Evolutionary conservation across 805 yeast genomes (phyloP).

Genomic region (Brettanomyces custersianus): DNA sequence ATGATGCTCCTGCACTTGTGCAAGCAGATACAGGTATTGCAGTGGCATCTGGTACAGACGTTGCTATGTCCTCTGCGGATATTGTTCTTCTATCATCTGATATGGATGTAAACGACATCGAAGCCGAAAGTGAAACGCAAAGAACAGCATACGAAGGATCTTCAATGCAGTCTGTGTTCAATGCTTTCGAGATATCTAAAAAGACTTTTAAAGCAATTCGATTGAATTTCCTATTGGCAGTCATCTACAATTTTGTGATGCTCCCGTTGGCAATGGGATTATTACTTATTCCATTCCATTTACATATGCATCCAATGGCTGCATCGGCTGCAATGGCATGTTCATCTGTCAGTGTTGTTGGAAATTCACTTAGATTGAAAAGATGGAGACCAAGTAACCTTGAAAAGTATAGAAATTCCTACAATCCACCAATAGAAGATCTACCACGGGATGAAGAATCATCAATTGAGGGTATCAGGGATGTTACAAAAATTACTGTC

Average conservation of each 20-base stretch:
- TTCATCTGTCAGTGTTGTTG: slow-evolving; percentile 82
- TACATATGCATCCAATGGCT: slow-evolving; percentile 75
- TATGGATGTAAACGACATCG: slow-evolving; percentile 6
- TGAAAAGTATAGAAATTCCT: too few relatives aligned
- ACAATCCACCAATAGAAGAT: too few relatives aligned
- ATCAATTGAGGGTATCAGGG: too few relatives aligned
- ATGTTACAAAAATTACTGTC: neutral
- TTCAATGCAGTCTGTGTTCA: slow-evolving; percentile 39
- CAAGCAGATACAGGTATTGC: slow-evolving; percentile 87
- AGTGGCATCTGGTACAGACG: slow-evolving; percentile 86
- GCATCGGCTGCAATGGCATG: slow-evolving; percentile 93
- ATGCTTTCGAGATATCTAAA: slow-evolving; percentile 60
- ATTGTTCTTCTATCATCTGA: slow-evolving; percentile 57
- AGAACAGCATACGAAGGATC: slow-evolving; percentile 8
- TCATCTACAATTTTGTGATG: slow-evolving; percentile 74
- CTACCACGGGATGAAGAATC: too few relatives aligned
- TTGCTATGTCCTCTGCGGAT: slow-evolving; percentile 96
- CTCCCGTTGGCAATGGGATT: slow-evolving; percentile 93
- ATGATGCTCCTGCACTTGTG: slow-evolving; percentile 94
- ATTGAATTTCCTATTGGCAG: slow-evolving; percentile 81
- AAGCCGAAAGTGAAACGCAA: slow-evolving; percentile 3
- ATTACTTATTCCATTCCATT: slow-evolving; percentile 64
- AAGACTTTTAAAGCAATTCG: slow-evolving; percentile 68
- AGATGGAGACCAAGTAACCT: slow-evolving; percentile 40
- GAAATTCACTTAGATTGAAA: slow-evolving; percentile 67